Conservation (phyloP, 192 early-diverging fungal species). For the Umbelopsis vinacea region DNA sequence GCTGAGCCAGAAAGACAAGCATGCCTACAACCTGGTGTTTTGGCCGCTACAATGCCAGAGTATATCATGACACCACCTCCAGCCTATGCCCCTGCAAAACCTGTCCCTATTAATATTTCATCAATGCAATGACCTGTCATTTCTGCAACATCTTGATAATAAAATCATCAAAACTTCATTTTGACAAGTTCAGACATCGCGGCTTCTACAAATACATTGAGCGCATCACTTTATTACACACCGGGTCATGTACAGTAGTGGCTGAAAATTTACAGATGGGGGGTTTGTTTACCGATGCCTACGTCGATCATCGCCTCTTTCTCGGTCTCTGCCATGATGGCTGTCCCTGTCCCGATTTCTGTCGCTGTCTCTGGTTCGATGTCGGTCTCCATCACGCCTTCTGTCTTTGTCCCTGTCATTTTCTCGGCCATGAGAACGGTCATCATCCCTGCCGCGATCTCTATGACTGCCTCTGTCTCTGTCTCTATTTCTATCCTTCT, state of each 20-base stretch:
- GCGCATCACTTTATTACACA: no score
- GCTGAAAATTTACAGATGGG: neutral
- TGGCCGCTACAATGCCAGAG: conserved; percentile 10
- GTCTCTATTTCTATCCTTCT: conserved; percentile 8
- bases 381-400: neutral
- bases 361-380: no score
- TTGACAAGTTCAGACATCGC: neutral
- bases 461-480: neutral
- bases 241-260: no score
- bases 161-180: neutral
- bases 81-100: conserved; percentile 8
- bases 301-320: neutral
- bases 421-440: neutral
- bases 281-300: neutral
- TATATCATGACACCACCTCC: conserved; percentile 11
- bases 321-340: no score
- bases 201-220: no score
- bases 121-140: neutral
- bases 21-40: neutral
- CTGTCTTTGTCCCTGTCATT: neutral
- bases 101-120: neutral
- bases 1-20: neutral
- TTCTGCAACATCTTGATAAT: neutral
- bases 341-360: no score
- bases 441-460: conserved; percentile 21